Evolutionary conservation across 1,284 basidiomycete species (phyloP), one percentile per base, ranked within the genome.

Genomic region (Neolentinus lepideus): DNA sequence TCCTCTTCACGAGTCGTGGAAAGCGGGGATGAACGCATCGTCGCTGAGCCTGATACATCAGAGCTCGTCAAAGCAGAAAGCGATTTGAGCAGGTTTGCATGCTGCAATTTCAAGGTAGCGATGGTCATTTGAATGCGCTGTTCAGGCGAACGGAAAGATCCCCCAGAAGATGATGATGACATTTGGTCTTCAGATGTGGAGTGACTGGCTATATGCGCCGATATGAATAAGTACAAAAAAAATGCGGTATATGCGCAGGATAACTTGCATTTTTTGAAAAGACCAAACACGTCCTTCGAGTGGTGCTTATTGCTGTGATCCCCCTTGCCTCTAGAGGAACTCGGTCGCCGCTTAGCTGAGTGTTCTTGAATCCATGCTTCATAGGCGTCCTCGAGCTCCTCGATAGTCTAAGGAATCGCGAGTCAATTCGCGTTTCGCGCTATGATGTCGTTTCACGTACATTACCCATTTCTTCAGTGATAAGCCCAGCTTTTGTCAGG

Each of bases 401-500:
- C 56, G 52, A 71, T 67, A 21, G 67, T 69, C 68, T 71, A 21
- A 3, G 14, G 9, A 3, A 52, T 11, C n/a, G 16, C 8, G 6
- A 31, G 22, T 27, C 16, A 55, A 24, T 16, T 36, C 21, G 31
- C 54, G 22, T 52, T 21, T 16, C 43, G 26, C 36, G 11, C 38
- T n/a, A 8, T 54, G n/a, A 59, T 22, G 54, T 31, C 47, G 51
- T 16, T 1, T 36, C 26, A 76, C 80, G 57, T 66, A 86, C 84
- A 58, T 60, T 65, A 38, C 77, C 76, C 74, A 89, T 84, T 63
- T 85, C 82, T 48, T 88, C 85, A 12, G 80, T 70, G 55, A 86
- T 69, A 22, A 66, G 61, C 14, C 71, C 76, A 3, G 78, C 75
- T 61, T 75, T 79, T 62, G 68, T 78, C 55, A 78, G 61, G 36